Conservation (phyloP, 2,329 filamentous ascomycete species). For the Exophiala dermatitidis region DNA sequence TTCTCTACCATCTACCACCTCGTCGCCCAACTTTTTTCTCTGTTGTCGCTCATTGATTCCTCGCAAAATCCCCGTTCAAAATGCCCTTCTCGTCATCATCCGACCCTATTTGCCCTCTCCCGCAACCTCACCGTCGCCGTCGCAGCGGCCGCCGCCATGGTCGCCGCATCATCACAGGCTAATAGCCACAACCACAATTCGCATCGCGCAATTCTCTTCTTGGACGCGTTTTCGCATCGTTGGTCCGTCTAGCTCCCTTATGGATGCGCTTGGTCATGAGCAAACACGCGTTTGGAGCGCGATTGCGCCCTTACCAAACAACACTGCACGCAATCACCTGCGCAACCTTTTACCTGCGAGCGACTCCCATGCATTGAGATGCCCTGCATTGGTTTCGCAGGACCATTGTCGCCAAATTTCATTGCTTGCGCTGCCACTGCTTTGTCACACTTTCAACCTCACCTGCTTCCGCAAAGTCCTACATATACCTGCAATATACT, state of each 20-base stretch:
- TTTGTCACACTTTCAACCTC: not conserved
- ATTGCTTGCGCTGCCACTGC: slow-evolving; percentile 1
- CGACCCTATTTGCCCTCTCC: slow-evolving; percentile 13
- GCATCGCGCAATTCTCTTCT: slow-evolving; percentile 3
- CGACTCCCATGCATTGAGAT: not conserved
- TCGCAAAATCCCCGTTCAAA: slow-evolving; percentile 24
- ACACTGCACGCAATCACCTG: slow-evolving; percentile 1
- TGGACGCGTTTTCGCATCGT: slow-evolving; percentile 19
- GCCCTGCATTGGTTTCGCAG: not conserved
- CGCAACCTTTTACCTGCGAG: not conserved
- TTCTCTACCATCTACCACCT: slow-evolving; percentile 17
- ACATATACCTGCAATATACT: not conserved
- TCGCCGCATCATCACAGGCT: slow-evolving; percentile 25
- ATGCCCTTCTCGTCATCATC: slow-evolving; percentile 20
- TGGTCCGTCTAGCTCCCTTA: slow-evolving; percentile 8
- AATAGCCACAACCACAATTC: slow-evolving; percentile 33
- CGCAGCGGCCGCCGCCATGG: slow-evolving; percentile 27
- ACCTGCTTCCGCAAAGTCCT: not conserved
- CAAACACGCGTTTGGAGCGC: slow-evolving; percentile 20
- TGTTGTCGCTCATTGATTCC: slow-evolving; percentile 12
- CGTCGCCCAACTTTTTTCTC: slow-evolving; percentile 10
- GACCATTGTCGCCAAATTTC: not conserved
- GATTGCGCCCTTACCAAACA: slow-evolving; percentile 14
- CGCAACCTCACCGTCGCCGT: slow-evolving; percentile 25
- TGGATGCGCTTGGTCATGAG: not conserved